Conservation (phyloP, 2,329 filamentous ascomycete genomes). For the Incumbomyces lentus region DNA sequence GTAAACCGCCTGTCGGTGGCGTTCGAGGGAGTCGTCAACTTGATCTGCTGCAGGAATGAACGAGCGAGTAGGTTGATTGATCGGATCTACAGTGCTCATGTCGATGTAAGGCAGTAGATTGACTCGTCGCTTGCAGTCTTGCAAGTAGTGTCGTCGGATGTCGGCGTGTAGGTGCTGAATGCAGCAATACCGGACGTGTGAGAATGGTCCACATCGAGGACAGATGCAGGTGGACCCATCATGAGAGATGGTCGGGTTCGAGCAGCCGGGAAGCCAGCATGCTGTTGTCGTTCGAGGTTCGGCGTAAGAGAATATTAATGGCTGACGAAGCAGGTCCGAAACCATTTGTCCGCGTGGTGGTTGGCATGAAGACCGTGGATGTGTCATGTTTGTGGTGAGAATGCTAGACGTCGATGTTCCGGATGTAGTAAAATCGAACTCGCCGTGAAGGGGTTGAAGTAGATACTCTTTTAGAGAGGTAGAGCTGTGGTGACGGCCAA, state of each 20-base stretch:
- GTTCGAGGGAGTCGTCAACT: constrained; percentile 26
- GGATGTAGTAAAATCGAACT: too few species aligned
- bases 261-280: constrained; percentile 11
- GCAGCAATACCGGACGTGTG: constrained; percentile 30
- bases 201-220: constrained; percentile 31
- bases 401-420: too few species aligned
- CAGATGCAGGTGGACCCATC: constrained; percentile 28
- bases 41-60: constrained; percentile 15
- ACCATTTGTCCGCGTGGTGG: constrained; percentile 27
- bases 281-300: constrained; percentile 18
- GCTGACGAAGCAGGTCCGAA: constrained; percentile 9
- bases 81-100: constrained; percentile 11
- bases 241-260: constrained; percentile 12
- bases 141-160: constrained; percentile 27
- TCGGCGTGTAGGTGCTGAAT: constrained; percentile 28
- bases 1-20: constrained; percentile 22
- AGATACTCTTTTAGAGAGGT: too few species aligned
- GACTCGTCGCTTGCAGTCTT: constrained; percentile 10
- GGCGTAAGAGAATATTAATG: constrained; percentile 1
- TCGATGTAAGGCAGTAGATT: constrained; percentile 12
- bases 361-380: constrained; percentile 10
- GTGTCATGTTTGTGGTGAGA: background rate
- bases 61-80: constrained; percentile 8
- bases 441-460: too few species aligned
- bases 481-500: too few species aligned